These are phyloP conservation scores for Lindgomyces ingoldianus DNA, from an alignment of 495 filamentous ascomycete genomes.

Conservation along the genomic window DNA sequence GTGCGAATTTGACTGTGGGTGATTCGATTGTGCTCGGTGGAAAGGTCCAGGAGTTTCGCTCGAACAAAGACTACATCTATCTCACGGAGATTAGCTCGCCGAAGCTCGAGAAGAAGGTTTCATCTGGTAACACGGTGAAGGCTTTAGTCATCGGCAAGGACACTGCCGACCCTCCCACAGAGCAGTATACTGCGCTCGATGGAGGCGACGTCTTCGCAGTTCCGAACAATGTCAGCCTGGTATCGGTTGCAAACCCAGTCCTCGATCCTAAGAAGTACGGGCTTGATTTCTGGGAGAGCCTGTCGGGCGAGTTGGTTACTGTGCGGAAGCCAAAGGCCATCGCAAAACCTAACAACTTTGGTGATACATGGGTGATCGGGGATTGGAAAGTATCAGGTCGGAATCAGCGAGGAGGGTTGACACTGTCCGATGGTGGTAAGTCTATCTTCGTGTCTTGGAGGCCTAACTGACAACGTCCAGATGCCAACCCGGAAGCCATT, in stretches of 20 bases:
- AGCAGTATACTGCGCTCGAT: constrained; percentile 56
- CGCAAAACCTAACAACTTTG: constrained; percentile 56
- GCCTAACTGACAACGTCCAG: constrained; percentile 34
- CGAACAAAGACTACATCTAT: constrained; percentile 53
- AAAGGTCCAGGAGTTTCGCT: constrained; percentile 58
- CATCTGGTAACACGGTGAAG: constrained; percentile 49
- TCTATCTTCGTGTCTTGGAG: neutral
- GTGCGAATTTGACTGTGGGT: constrained; percentile 53
- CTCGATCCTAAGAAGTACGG: constrained; percentile 57
- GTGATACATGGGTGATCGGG: constrained; percentile 64
- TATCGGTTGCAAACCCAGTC: constrained; percentile 57
- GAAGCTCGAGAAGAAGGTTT: constrained; percentile 50
- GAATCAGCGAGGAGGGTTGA: constrained; percentile 59
- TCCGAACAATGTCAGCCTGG: constrained; percentile 54
- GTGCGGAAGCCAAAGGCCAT: constrained; percentile 53
- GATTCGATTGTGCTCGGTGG: constrained; percentile 59
- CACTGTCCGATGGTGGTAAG: constrained; percentile 44
- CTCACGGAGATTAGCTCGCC: constrained; percentile 58
- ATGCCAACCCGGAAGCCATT: constrained; percentile 65
- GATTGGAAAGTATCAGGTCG: constrained; percentile 55
- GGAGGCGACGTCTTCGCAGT: constrained; percentile 55
- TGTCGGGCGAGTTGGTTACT: constrained; percentile 60
- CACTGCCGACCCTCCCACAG: constrained; percentile 53
- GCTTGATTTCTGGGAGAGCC: constrained; percentile 66
- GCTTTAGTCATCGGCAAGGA: constrained; percentile 58